Evolutionary conservation across 441 rosid species (phyloP).

Genomic region (Dalechampia spathulata): DNA sequence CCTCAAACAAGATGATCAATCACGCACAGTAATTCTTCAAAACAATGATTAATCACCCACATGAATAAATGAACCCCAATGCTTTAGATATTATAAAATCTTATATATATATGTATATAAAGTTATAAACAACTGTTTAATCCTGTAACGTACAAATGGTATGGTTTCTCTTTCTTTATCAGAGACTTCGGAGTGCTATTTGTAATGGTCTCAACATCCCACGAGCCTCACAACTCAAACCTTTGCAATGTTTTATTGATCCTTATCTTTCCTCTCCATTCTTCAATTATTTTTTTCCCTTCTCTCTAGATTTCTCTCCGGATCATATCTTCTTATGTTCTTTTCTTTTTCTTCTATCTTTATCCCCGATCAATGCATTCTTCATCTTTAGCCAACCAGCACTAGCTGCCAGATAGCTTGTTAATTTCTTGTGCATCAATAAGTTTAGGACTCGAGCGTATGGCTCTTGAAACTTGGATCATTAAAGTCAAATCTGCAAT

Average conservation of each 20-base stretch:
- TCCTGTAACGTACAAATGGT: no score
- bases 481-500: conserved; percentile 60
- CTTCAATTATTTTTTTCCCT: neutral
- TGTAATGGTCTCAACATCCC: conserved; percentile 3
- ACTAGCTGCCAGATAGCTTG: neutral
- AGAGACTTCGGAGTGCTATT: no score
- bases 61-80: no score
- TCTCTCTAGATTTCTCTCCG: neutral
- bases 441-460: conserved; percentile 1
- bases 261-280: neutral
- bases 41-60: no score
- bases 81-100: neutral
- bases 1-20: no score
- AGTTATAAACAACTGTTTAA: no score
- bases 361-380: no score
- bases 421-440: neutral
- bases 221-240: neutral
- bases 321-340: neutral
- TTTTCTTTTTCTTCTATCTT: neutral
- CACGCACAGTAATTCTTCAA: no score
- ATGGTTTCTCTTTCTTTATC: no score
- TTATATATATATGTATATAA: neutral
- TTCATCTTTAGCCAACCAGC: no score
- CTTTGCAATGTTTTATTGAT: neutral
- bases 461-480: conserved; percentile 84